Evolutionary conservation across 345 rosid species (phyloP).

Genomic region (Noccaea bulbosa): DNA sequence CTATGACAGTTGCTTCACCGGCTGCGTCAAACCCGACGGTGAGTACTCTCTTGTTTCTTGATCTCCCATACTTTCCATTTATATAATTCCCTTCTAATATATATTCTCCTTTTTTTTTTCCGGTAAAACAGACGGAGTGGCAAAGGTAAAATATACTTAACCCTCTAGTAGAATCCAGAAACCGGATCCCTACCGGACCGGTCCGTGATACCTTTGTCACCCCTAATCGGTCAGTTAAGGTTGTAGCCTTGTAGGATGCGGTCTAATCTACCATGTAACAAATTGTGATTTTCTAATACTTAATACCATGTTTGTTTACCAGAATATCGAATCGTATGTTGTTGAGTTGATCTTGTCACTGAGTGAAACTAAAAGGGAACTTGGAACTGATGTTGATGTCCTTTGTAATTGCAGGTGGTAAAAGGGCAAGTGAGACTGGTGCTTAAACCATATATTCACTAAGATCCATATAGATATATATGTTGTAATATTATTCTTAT

Average conservation of each 20-base stretch:
- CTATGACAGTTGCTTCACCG: slow-evolving; percentile 56
- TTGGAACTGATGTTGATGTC: slow-evolving; percentile 1
- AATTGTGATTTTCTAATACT: neutral
- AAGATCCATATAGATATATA: slow-evolving; percentile 1
- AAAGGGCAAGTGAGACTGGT: slow-evolving; percentile 23
- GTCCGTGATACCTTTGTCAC: neutral
- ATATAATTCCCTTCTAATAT: neutral
- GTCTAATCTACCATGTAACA: slow-evolving; percentile 2
- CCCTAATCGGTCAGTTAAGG: slow-evolving; percentile 3
- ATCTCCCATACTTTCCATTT: neutral
- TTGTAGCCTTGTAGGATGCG: neutral
- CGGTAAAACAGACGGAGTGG: slow-evolving; percentile 50
- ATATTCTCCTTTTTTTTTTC: neutral
- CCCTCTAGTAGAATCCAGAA: neutral
- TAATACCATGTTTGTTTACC: neutral
- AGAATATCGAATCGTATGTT: neutral
- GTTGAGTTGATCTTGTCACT: neutral
- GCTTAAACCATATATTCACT: slow-evolving; percentile 10
- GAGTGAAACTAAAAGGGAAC: neutral
- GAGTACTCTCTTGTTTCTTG: slow-evolving; percentile 18
- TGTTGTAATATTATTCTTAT: slow-evolving; percentile 10
- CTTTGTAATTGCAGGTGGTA: slow-evolving; percentile 26
- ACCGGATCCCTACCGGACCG: slow-evolving; percentile 5
- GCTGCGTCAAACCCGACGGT: slow-evolving; percentile 49
- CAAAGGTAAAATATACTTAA: slow-evolving; percentile 37